phyloP scores from a whole-genome alignment of 73 alveolate species.

The Paramecium octaurelia region DNA sequence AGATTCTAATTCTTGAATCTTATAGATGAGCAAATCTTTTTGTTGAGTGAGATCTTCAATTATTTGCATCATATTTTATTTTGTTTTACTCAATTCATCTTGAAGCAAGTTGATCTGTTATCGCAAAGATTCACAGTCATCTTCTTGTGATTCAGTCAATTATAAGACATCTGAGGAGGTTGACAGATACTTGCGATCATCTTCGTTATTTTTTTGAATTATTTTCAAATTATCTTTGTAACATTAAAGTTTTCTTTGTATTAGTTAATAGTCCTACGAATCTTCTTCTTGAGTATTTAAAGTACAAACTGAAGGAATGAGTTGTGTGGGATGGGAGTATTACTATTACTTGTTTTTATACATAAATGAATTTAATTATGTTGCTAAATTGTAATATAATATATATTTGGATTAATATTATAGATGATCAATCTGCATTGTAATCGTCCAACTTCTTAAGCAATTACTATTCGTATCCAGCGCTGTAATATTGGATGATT shows the following conservation, averaged over 20 bases:
- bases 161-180: not conserved
- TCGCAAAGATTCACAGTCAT: not conserved
- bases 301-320: not conserved
- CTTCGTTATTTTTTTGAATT: conserved; percentile 29
- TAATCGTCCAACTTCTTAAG: conserved; percentile 56
- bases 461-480: conserved; percentile 59
- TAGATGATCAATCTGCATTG: conserved; percentile 34
- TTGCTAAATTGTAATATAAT: not conserved
- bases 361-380: not conserved
- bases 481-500: conserved; percentile 53
- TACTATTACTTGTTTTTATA: not conserved
- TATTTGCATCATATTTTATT: not conserved
- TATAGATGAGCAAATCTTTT: not conserved
- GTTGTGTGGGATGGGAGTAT: not conserved
- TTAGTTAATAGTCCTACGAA: not conserved
- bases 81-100: not conserved
- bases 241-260: not conserved
- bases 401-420: not conserved
- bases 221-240: conserved; percentile 3
- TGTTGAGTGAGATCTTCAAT: not conserved
- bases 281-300: conserved; percentile 27
- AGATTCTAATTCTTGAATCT: not conserved
- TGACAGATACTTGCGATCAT: not conserved
- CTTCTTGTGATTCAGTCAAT: conserved; percentile 23
- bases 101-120: not conserved